Base-by-base conservation (phyloP, 139 green algal genomes). In the Microglena sp. region DNA sequence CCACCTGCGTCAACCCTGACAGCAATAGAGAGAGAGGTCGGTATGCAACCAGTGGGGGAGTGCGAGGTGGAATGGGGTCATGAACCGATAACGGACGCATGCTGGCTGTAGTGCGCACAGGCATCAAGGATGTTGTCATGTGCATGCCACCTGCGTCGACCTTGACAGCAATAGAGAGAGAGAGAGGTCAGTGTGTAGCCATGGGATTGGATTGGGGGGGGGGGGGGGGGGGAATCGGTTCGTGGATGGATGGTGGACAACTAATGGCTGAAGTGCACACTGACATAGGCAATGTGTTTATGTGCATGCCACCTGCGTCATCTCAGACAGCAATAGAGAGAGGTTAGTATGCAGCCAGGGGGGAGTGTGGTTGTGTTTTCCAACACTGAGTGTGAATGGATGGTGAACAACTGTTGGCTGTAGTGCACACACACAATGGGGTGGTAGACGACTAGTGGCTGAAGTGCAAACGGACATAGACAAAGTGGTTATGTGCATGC, bases 31-130 rank as follows among this genome's bases (percentile, higher is more conserved):
- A 50, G 11, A 50, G 40, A 50, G 11, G 11, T 50, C 40, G 11
- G 40, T 50, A 15, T 50, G 11, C 15, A 15, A 24, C 11, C 40
- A 15, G 11, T 24, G 15, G 11, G 11, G 11, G 11, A 50, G 40
- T 50, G 40, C 40, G 11, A 50, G 11, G 40, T 11, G 11, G 40
- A 50, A 15, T 50, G 40, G 11, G 40, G 40, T 50, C 11, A 50
- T 98, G 93, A 92, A 85, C 82, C 7, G 85, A 92, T 68, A 28
- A 84, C 5, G 90, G 88, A 11, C 64, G 64, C 33, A 75, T 98
- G 45, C 71, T 94, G 34, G 59, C 77, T 26, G n/a, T 78, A 50
- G 66, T 98, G 55, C 77, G 90, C 35, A 53, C 71, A 70, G 68
- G 78, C 34, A n/a, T 35, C 18, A n/a, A 24, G 6, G 21, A 32